A percentile compares a stretch with the other conserved stretches of the same genome.
Conservation (phyloP, 768 basidiomycete genomes). For the Rossbeevera mucosa region DNA sequence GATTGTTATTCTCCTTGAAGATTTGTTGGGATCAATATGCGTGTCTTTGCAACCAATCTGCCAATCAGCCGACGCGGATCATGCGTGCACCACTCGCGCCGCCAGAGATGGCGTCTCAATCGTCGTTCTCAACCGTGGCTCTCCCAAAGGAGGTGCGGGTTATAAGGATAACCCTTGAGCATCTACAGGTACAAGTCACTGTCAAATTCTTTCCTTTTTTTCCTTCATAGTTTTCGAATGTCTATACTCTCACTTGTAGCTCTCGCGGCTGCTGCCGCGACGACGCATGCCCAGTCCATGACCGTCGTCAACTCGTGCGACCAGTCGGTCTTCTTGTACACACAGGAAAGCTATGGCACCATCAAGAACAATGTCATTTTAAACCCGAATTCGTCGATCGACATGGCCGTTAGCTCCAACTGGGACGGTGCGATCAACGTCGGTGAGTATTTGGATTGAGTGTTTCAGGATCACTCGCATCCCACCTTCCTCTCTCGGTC, state of each 20-base stretch:
- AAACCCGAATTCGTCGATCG: slow-evolving; percentile 3
- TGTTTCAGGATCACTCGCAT: background rate
- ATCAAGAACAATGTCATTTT: slow-evolving; percentile 20
- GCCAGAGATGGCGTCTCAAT: background rate
- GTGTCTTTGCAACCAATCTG: background rate
- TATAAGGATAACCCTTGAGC: background rate
- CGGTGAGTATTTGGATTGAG: slow-evolving; percentile 5
- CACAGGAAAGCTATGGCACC: slow-evolving; percentile 19
- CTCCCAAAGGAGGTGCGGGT: background rate
- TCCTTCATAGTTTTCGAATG: background rate
- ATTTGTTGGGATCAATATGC: background rate
- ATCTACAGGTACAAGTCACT: background rate
- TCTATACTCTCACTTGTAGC: slow-evolving; percentile 8
- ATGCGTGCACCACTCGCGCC: background rate
- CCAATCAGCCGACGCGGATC: background rate
- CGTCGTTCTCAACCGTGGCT: background rate
- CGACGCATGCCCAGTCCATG: slow-evolving; percentile 20
- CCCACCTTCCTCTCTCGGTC: background rate
- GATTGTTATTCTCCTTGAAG: background rate
- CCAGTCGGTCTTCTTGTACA: slow-evolving; percentile 22
- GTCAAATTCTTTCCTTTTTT: background rate
- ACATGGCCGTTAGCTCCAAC: slow-evolving; percentile 17
- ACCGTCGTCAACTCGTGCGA: slow-evolving; percentile 19
- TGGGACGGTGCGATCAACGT: slow-evolving; percentile 22
- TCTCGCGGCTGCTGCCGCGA: background rate